A percentile compares a stretch with the other conserved stretches of the same genome.
Evolutionary conservation across 352 stramenopile species (phyloP).

Genomic region (Pythium chondricola): DNA sequence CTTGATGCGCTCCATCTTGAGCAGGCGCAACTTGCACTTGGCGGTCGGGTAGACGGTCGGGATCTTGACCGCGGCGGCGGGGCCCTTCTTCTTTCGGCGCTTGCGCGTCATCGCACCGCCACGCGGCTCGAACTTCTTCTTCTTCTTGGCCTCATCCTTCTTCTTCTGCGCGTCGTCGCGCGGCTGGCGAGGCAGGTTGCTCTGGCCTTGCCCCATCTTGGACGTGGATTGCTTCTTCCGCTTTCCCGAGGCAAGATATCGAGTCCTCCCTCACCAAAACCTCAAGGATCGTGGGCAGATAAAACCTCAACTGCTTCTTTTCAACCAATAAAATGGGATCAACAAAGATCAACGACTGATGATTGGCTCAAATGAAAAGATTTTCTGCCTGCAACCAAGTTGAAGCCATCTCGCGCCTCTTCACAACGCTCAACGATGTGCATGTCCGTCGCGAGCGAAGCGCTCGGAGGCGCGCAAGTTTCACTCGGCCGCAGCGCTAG

Average conservation of each 20-base stretch:
- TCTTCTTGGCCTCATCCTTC: constrained; percentile 92
- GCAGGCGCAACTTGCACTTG: constrained; percentile 99
- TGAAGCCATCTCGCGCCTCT: constrained; percentile 9
- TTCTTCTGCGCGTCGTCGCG: constrained; percentile 82
- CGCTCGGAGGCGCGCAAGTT: too few species aligned
- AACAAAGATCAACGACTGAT: not conserved
- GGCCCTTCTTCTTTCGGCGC: constrained; percentile 91
- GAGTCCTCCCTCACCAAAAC: too few species aligned
- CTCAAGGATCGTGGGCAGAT: too few species aligned
- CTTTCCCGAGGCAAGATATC: too few species aligned
- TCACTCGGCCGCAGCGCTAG: too few species aligned
- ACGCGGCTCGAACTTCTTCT: constrained; percentile 92
- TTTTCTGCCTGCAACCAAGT: constrained; percentile 1
- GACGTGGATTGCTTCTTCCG: not conserved
- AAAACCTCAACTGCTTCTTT: too few species aligned
- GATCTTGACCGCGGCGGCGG: constrained; percentile 83
- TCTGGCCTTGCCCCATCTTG: constrained; percentile 84
- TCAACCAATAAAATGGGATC: constrained; percentile 3
- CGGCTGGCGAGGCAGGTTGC: constrained; percentile 71
- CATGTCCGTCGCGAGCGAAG: too few species aligned
- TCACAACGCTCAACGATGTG: too few species aligned
- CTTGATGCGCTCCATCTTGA: constrained; percentile 99
- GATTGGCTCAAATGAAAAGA: constrained; percentile 14
- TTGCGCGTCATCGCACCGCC: constrained; percentile 81
- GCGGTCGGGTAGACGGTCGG: constrained; percentile 93